Evolutionary conservation across 148 eudicot species (phyloP).

Genomic region (Rhododendron vialii): DNA sequence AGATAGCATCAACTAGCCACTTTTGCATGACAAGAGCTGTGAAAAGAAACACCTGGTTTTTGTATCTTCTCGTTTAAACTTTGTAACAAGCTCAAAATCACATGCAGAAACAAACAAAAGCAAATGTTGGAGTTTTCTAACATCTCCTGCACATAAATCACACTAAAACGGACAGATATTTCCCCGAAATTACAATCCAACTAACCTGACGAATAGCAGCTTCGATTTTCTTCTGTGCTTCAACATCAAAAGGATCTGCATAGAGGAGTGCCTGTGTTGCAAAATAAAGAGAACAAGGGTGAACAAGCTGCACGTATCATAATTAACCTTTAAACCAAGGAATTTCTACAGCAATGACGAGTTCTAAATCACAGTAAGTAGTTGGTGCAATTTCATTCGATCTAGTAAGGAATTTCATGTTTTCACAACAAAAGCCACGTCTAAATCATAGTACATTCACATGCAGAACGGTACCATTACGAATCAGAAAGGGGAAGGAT

Average conservation of each 20-base stretch:
- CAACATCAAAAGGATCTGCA: constrained; percentile 98
- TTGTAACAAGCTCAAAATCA: not conserved
- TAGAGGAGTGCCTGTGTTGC: constrained; percentile 62
- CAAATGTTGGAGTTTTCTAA: not conserved
- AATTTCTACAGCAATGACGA: not conserved
- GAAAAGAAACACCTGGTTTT: not conserved
- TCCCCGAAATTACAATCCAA: not conserved
- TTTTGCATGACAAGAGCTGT: not conserved
- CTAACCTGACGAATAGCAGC: constrained; percentile 92
- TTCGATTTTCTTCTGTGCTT: constrained; percentile 97
- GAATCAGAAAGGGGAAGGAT: not conserved
- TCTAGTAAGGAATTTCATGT: not conserved
- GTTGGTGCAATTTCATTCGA: constrained; percentile 2
- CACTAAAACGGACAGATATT: not conserved
- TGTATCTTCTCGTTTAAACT: not conserved
- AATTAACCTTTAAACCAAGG: not conserved
- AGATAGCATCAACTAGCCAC: not conserved
- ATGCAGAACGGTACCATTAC: not conserved
- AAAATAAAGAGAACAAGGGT: constrained; percentile 13
- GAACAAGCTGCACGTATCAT: not conserved
- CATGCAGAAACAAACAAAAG: not conserved
- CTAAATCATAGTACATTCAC: not conserved
- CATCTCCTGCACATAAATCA: not conserved
- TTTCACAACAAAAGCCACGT: not conserved
- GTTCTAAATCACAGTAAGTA: not conserved